Conservation (phyloP, 768 basidiomycete genomes). For the Trametes maxima region DNA sequence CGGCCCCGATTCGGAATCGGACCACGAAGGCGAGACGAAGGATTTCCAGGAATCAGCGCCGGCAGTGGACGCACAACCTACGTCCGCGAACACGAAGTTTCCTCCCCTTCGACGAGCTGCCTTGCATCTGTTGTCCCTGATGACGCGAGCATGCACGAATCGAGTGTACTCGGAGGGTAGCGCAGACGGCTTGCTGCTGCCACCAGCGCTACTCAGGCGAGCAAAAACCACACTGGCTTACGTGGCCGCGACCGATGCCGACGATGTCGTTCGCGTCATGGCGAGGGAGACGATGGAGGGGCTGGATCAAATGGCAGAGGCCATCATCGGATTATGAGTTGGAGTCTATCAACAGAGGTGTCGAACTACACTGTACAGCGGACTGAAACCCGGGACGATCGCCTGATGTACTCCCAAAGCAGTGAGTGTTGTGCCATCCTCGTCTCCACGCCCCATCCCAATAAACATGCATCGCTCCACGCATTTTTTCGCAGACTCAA, state of each 20-base stretch:
- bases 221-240: constrained; percentile 68
- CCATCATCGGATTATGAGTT: constrained; percentile 42
- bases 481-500: too few relatives aligned
- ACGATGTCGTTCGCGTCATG: constrained; percentile 72
- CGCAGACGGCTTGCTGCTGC: constrained; percentile 33
- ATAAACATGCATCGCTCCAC: too few relatives aligned
- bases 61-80: constrained; percentile 60
- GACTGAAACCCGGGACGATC: too few relatives aligned
- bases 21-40: constrained; percentile 6
- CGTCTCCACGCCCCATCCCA: too few relatives aligned
- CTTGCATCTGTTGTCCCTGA: constrained; percentile 74
- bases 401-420: too few relatives aligned
- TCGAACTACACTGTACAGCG: too few relatives aligned
- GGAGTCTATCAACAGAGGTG: too few relatives aligned
- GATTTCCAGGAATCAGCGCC: constrained; percentile 8
- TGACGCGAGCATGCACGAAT: constrained; percentile 63
- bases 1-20: constrained; percentile 1
- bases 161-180: constrained; percentile 48
- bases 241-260: constrained; percentile 70
- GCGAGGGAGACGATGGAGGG: constrained; percentile 68
- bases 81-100: constrained; percentile 60
- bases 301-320: constrained; percentile 52
- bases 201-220: constrained; percentile 45
- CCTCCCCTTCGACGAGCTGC: constrained; percentile 86
- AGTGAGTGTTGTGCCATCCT: too few relatives aligned